These are phyloP conservation scores for Umbelopsis vinacea DNA, from an alignment of 192 early-diverging fungal species.

Conservation along the genomic window DNA sequence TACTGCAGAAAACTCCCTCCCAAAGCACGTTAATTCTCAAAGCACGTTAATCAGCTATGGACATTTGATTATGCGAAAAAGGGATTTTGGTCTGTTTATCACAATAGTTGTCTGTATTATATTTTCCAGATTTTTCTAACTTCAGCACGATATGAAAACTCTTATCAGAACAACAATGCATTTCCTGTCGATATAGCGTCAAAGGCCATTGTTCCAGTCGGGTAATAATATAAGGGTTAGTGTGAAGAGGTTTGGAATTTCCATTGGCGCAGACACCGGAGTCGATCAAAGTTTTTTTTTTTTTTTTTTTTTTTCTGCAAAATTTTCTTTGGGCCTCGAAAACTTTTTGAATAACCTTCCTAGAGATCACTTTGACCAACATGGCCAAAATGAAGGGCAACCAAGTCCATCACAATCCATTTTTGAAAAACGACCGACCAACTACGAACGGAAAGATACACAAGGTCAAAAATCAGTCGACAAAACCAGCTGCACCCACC, in stretches of 20 bases:
- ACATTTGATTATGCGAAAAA: no score
- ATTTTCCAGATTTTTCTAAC: no score
- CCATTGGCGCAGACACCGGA: no score
- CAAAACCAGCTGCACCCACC: not conserved
- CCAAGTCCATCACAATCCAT: not conserved
- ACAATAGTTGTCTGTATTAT: no score
- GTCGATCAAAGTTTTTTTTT: constrained; percentile 1
- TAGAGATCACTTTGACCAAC: constrained; percentile 2
- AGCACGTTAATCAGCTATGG: no score
- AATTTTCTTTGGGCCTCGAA: constrained; percentile 4
- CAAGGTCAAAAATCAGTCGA: not conserved
- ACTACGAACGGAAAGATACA: constrained; percentile 7
- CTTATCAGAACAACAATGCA: not conserved
- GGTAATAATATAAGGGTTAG: no score
- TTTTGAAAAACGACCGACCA: not conserved
- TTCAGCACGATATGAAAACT: no score
- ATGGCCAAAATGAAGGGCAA: constrained; percentile 19
- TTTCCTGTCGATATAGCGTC: not conserved
- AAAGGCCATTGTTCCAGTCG: no score
- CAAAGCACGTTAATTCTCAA: no score
- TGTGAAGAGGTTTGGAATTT: no score
- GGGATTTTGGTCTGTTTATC: no score
- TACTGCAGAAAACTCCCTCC: no score
- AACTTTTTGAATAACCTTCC: not conserved
- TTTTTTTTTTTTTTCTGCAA: constrained; percentile 16